phyloP scores from a whole-genome alignment of 1,139 yeast genomes.

The Saccharomyces hybrid region DNA sequence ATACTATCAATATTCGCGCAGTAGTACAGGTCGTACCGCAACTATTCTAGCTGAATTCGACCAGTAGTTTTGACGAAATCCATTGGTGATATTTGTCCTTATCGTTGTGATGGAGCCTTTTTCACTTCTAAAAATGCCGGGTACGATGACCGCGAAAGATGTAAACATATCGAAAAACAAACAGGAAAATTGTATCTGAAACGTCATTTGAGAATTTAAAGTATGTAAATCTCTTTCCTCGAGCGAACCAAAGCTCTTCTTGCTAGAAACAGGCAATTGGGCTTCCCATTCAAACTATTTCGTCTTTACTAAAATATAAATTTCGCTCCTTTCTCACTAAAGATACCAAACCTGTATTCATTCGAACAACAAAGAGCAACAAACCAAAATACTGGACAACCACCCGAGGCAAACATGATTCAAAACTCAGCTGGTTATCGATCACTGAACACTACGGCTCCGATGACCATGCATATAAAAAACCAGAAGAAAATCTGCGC shows the following conservation, averaged over 20 bases:
- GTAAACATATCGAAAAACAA: not conserved
- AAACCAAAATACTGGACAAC: not conserved
- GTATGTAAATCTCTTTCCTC: not conserved
- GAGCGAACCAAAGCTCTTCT: not conserved
- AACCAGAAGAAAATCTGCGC: constrained; percentile 41
- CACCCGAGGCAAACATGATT: not conserved
- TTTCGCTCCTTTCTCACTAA: not conserved
- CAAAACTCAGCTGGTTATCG: not conserved
- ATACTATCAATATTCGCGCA: not conserved
- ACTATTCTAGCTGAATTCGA: not conserved
- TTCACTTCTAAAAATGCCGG: not conserved
- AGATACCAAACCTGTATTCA: not conserved
- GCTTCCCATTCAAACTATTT: not conserved
- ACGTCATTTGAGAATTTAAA: not conserved
- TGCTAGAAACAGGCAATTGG: not conserved
- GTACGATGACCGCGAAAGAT: not conserved
- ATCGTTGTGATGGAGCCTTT: not conserved
- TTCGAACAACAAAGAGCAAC: not conserved
- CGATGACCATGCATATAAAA: constrained; percentile 1
- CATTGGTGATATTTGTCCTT: too few species aligned
- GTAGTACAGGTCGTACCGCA: not conserved
- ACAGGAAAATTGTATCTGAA: not conserved
- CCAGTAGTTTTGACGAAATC: not conserved
- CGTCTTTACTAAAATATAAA: not conserved
- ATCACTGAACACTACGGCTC: not conserved